Percentiles rank a stretch among this genome's conserved stretches.
Evolutionary conservation across 2,329 filamentous ascomycete genomes (phyloP).

Genomic region (Penicillium sp.): DNA sequence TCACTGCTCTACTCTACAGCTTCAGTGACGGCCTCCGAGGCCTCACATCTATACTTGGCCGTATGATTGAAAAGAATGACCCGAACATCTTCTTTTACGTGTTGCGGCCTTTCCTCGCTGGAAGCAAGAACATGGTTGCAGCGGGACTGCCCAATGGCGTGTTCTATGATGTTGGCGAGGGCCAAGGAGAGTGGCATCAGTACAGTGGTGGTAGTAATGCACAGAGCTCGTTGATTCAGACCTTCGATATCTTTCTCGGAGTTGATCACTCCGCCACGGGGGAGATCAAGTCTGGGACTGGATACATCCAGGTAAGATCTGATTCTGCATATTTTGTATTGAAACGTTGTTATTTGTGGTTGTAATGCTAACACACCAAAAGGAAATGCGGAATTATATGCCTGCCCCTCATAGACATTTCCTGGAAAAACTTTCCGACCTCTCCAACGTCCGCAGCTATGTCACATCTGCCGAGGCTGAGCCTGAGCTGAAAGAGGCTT

Average conservation of each 20-base stretch:
- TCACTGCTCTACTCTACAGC: constrained; percentile 39
- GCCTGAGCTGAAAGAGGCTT: constrained; percentile 38
- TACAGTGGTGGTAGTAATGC: constrained; percentile 53
- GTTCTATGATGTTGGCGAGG: constrained; percentile 49
- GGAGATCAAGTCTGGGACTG: constrained; percentile 25
- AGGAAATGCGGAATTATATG: constrained; percentile 54
- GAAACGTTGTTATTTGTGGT: background rate
- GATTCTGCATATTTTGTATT: background rate
- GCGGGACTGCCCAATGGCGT: constrained; percentile 50
- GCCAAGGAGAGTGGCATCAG: constrained; percentile 47
- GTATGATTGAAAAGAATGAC: constrained; percentile 49
- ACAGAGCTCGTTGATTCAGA: constrained; percentile 52
- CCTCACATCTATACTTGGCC: constrained; percentile 40
- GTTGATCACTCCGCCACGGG: constrained; percentile 45
- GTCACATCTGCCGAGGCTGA: constrained; percentile 35
- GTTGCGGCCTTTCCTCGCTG: constrained; percentile 50
- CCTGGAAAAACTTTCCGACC: constrained; percentile 42
- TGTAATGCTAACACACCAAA: constrained; percentile 13
- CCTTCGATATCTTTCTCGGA: constrained; percentile 50
- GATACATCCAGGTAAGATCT: constrained; percentile 30
- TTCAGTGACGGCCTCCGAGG: constrained; percentile 43
- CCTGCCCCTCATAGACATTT: constrained; percentile 50
- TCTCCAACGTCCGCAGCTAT: constrained; percentile 46
- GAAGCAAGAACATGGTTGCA: constrained; percentile 51
- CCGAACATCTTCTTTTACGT: constrained; percentile 50